These are phyloP conservation scores for Trichoderma citrinoviride DNA, from an alignment of 2,329 filamentous ascomycete genomes.

Conservation along the genomic window DNA sequence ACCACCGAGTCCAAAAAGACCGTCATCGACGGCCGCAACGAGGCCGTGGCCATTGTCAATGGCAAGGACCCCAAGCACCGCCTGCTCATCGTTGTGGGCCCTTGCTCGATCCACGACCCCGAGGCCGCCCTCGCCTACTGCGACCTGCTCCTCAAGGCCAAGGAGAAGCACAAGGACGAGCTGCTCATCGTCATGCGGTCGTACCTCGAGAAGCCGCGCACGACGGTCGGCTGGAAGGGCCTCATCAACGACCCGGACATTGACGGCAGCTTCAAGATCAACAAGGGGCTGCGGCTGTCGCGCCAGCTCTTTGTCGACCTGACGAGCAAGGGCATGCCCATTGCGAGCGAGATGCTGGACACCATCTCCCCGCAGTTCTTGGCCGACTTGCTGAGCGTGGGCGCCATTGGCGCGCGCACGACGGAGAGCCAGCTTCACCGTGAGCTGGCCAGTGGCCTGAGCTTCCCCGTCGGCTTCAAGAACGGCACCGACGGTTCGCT, in stretches of 20 bases:
- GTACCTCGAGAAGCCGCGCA: slow-evolving; percentile 97
- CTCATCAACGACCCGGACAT: slow-evolving; percentile 98
- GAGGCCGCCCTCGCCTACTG: slow-evolving; percentile 89
- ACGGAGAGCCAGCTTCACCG: slow-evolving; percentile 95
- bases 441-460: slow-evolving; percentile 88
- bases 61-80: slow-evolving; percentile 60
- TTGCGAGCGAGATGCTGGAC: slow-evolving; percentile 96
- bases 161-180: slow-evolving; percentile 85
- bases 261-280: slow-evolving; percentile 98
- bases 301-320: slow-evolving; percentile 92
- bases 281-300: slow-evolving; percentile 86
- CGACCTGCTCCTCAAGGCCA: slow-evolving; percentile 73
- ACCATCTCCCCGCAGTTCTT: slow-evolving; percentile 97
- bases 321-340: slow-evolving; percentile 88
- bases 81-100: slow-evolving; percentile 76
- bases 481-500: slow-evolving; percentile 94
- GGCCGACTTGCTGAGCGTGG: slow-evolving; percentile 85
- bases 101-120: slow-evolving; percentile 97
- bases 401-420: slow-evolving; percentile 91
- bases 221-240: slow-evolving; percentile 98
- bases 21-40: slow-evolving; percentile 59
- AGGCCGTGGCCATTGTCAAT: slow-evolving; percentile 67
- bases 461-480: slow-evolving; percentile 99
- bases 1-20: slow-evolving; percentile 57
- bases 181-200: slow-evolving; percentile 95